Evolutionary conservation across 768 basidiomycete genomes (phyloP).

Genomic region (Lepiota subincarnata): DNA sequence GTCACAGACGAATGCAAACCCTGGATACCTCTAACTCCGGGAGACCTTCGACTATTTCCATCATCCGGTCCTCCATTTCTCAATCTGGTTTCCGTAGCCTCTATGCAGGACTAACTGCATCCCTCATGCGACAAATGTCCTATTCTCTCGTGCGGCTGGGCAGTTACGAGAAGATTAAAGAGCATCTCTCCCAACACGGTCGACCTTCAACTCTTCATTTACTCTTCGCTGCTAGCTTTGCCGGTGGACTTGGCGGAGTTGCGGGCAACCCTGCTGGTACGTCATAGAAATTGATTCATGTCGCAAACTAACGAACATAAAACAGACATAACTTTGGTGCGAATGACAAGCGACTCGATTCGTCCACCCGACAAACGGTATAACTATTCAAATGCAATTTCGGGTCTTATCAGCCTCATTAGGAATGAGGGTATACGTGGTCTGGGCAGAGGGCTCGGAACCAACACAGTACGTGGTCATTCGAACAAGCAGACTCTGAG

Average conservation of each 20-base stretch:
- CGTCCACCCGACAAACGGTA: constrained; percentile 72
- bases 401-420: constrained; percentile 63
- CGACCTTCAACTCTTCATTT: constrained; percentile 52
- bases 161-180: constrained; percentile 75
- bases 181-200: constrained; percentile 44
- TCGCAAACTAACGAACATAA: not conserved
- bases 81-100: constrained; percentile 70
- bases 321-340: constrained; percentile 66
- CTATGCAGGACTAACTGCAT: constrained; percentile 80
- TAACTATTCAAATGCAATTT: constrained; percentile 74
- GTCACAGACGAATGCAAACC: constrained; percentile 76
- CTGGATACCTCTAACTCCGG: constrained; percentile 40
- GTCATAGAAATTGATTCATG: constrained; percentile 15
- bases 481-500: constrained; percentile 9
- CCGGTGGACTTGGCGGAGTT: constrained; percentile 79
- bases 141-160: constrained; percentile 86
- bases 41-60: constrained; percentile 60
- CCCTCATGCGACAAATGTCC: constrained; percentile 85
- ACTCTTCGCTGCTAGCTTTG: constrained; percentile 60
- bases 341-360: constrained; percentile 86
- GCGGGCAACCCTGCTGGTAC: constrained; percentile 81
- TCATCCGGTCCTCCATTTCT: constrained; percentile 60
- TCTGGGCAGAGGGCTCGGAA: constrained; percentile 68
- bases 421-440: constrained; percentile 68
- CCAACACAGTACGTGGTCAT: constrained; percentile 59